phyloP scores from a whole-genome alignment of 352 stramenopile genomes.

The Phytophthora sojae region DNA sequence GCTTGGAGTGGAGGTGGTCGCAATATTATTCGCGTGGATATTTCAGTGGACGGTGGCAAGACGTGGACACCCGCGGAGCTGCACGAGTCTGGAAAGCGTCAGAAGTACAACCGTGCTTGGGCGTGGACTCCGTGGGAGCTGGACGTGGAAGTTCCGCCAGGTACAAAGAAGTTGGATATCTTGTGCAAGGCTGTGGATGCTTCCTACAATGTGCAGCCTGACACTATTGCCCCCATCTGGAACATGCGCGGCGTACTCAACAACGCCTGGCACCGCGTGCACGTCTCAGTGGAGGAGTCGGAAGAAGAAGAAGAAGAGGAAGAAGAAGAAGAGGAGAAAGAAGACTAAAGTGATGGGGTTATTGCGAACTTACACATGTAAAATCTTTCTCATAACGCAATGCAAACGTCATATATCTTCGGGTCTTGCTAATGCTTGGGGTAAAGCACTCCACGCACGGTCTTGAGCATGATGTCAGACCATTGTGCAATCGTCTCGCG shows the following conservation, averaged over 20 bases:
- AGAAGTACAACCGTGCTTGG: conserved; percentile 93
- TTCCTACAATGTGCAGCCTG: conserved; percentile 97
- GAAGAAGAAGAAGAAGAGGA: conserved; percentile 53
- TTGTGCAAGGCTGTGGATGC: conserved; percentile 95
- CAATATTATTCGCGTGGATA: conserved; percentile 96
- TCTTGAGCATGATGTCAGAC: conserved; percentile 35
- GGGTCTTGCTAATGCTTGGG: background rate
- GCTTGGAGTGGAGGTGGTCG: conserved; percentile 95
- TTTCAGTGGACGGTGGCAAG: conserved; percentile 94
- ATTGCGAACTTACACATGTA: background rate
- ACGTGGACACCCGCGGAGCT: conserved; percentile 94
- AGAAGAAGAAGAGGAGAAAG: conserved; percentile 33
- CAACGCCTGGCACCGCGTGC: conserved; percentile 95
- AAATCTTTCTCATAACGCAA: background rate
- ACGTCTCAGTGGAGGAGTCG: conserved; percentile 66
- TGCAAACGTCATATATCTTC: too few species aligned
- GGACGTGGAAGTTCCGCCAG: conserved; percentile 89
- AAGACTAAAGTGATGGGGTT: background rate
- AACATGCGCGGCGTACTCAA: conserved; percentile 98
- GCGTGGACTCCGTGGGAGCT: conserved; percentile 97
- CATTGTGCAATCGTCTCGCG: conserved; percentile 23
- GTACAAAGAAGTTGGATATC: conserved; percentile 87
- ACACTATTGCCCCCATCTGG: conserved; percentile 96
- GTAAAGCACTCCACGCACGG: conserved; percentile 27
- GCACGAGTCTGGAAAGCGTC: conserved; percentile 78